These are phyloP conservation scores for Pogostemon cablin DNA, from an alignment of 257 asterid species.

Conservation along the genomic window DNA sequence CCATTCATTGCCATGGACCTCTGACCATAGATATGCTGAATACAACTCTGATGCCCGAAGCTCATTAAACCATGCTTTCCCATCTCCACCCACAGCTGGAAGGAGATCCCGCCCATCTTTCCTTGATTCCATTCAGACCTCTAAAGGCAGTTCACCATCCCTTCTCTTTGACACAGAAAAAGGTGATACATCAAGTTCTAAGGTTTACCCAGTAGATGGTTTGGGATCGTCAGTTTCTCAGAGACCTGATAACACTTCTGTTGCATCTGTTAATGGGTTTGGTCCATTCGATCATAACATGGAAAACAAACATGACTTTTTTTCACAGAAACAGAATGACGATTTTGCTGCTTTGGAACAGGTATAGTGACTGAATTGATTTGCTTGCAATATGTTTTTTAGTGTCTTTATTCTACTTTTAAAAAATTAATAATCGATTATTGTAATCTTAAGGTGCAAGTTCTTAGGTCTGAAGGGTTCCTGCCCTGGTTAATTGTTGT, in stretches of 20 bases:
- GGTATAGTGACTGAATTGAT: constrained; percentile 50
- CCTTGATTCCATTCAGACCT: constrained; percentile 79
- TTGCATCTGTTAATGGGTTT: constrained; percentile 49
- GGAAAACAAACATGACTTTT: constrained; percentile 46
- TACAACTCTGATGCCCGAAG: constrained; percentile 48
- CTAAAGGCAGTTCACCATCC: constrained; percentile 60
- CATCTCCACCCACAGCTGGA: constrained; percentile 56
- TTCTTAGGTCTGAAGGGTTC: neutral
- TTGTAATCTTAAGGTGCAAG: neutral
- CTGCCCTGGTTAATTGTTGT: constrained; percentile 2
- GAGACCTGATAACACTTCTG: constrained; percentile 39
- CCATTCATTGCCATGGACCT: constrained; percentile 50
- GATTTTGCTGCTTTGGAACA: constrained; percentile 94
- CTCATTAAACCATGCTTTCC: constrained; percentile 48
- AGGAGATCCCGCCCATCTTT: constrained; percentile 90
- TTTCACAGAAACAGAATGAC: constrained; percentile 73
- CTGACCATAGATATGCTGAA: constrained; percentile 45
- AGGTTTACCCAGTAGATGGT: constrained; percentile 59
- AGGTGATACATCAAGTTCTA: constrained; percentile 51
- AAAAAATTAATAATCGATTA: neutral
- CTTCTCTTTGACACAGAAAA: constrained; percentile 45
- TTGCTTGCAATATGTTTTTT: constrained; percentile 12
- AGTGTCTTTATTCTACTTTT: neutral
- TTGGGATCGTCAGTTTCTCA: constrained; percentile 55
- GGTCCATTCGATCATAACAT: constrained; percentile 48